A percentile compares a stretch with the other conserved stretches of the same genome.
phyloP scores from a whole-genome alignment of 495 filamentous ascomycete genomes.

The Aspergillus campestris region DNA sequence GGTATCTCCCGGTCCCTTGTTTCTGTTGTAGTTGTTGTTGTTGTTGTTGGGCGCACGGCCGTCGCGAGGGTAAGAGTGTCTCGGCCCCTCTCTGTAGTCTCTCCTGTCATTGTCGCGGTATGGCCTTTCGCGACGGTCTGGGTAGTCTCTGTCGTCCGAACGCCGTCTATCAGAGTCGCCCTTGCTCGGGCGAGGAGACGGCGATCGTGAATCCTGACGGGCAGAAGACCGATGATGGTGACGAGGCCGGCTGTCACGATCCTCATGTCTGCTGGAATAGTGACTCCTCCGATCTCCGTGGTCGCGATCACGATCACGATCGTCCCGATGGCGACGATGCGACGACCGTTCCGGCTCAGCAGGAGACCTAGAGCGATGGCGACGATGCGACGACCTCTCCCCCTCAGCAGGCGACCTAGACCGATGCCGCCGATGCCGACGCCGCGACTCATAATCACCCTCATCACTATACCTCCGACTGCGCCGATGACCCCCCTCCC shows the following conservation, averaged over 20 bases:
- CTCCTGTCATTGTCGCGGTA: conserved; percentile 6
- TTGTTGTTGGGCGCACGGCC: conserved; percentile 7
- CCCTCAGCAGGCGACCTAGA: too few relatives aligned
- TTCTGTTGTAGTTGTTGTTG: conserved; percentile 1
- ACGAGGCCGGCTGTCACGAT: conserved; percentile 17
- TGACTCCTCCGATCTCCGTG: conserved; percentile 9
- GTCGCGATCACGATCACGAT: conserved; percentile 17
- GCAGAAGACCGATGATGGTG: conserved; percentile 13
- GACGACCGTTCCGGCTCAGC: conserved; percentile 15
- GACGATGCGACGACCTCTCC: conserved; percentile 21
- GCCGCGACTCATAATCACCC: conserved; percentile 20
- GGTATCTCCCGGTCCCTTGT: background rate
- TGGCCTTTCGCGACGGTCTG: conserved; percentile 9
- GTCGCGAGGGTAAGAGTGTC: conserved; percentile 17
- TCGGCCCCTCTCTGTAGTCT: conserved; percentile 8
- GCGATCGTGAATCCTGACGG: conserved; percentile 10
- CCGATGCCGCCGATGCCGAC: conserved; percentile 18
- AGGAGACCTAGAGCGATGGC: conserved; percentile 32
- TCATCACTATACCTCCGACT: conserved; percentile 24
- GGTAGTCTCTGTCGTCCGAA: conserved; percentile 7
- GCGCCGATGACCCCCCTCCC: conserved; percentile 15
- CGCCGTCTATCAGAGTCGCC: conserved; percentile 5
- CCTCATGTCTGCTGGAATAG: conserved; percentile 16
- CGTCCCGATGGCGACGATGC: conserved; percentile 20
- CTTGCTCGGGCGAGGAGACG: conserved; percentile 16